Conservation (phyloP, 1,139 yeast genomes). For the Candida neerlandica region DNA sequence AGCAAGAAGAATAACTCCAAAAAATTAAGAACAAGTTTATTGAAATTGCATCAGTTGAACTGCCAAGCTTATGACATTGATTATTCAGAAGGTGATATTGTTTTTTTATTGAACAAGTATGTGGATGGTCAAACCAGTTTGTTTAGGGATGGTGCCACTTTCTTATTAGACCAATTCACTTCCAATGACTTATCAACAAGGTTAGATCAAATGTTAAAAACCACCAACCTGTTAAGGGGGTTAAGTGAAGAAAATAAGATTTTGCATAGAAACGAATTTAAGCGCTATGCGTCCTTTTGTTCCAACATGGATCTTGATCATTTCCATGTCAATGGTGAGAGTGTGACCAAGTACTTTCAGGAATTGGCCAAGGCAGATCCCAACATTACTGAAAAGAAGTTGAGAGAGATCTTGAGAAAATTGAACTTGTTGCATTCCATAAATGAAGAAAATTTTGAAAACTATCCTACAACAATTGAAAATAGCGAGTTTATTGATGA, state of each 20-base stretch:
- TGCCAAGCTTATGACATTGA: conserved; percentile 17
- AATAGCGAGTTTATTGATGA: conserved; percentile 14
- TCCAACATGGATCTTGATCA: conserved; percentile 13
- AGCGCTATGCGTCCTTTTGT: conserved; percentile 18
- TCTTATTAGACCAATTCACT: background rate
- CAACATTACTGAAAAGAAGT: conserved; percentile 14
- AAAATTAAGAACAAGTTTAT: conserved; percentile 17
- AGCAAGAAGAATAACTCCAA: conserved; percentile 11
- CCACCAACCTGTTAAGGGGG: conserved; percentile 13
- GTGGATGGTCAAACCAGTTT: conserved; percentile 7
- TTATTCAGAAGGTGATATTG: conserved; percentile 52
- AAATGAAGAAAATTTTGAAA: conserved; percentile 12
- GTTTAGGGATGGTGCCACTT: background rate
- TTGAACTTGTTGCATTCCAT: conserved; percentile 33
- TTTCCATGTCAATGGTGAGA: conserved; percentile 16
- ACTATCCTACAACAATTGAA: conserved; percentile 8
- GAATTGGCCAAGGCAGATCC: conserved; percentile 14
- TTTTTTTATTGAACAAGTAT: conserved; percentile 44
- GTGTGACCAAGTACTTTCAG: conserved; percentile 12
- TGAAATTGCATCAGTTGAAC: conserved; percentile 18
- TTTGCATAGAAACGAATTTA: conserved; percentile 16
- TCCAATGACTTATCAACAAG: conserved; percentile 11
- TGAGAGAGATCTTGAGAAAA: conserved; percentile 31
- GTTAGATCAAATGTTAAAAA: conserved; percentile 13
- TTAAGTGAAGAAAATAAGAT: conserved; percentile 16